Evolutionary conservation across 2,329 filamentous ascomycete genomes (phyloP), one percentile per base, ranked within the genome.

Genomic region (Botryotinia convoluta): DNA sequence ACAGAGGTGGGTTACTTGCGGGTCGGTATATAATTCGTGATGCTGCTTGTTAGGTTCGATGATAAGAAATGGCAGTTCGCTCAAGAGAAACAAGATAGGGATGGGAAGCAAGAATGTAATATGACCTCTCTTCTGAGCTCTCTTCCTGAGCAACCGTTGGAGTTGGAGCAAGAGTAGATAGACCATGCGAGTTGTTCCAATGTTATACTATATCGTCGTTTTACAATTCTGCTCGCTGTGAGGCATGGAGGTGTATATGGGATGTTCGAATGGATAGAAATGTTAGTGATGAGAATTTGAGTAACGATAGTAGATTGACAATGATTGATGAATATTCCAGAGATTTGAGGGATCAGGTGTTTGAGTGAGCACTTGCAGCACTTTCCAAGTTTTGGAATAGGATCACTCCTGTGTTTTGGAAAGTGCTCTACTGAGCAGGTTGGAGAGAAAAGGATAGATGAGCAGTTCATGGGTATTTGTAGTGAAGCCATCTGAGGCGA

Each of bases 331-430:
- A 26, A n/a, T 7, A n/a, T 39, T 9, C 3, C 8, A 39, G 20
- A 60, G 5, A 37, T n/a, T n/a, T 26, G 12, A 62, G 22, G 39
- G 16, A 39, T 8, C 3, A n/a, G 22, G 7, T 8, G 0, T n/a
- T 18, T 4, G 12, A n/a, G 12, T 39, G 35, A 39, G 22, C 59
- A 39, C 35, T 59, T 35, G 29, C 3, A 35, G 59, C 10, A 6
- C 22, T 39, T 18, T 26, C 32, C 22, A 6, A 16, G 22, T 8
- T 61, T 61, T 18, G 3, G 6, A 37, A 14, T 18, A 16, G 6
- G 14, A n/a, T 26, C 5, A 18, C 35, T 16, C 22, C 32, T 22
- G 3, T 0, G 4, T 16, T 4, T 2, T 16, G 3, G 1, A 0
- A 14, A 6, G 7, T 6, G 12, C 14, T 37, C 10, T 62, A 7